phyloP scores from a whole-genome alignment of 768 basidiomycete species.

The Cystobasidiopsis lactophilus region DNA sequence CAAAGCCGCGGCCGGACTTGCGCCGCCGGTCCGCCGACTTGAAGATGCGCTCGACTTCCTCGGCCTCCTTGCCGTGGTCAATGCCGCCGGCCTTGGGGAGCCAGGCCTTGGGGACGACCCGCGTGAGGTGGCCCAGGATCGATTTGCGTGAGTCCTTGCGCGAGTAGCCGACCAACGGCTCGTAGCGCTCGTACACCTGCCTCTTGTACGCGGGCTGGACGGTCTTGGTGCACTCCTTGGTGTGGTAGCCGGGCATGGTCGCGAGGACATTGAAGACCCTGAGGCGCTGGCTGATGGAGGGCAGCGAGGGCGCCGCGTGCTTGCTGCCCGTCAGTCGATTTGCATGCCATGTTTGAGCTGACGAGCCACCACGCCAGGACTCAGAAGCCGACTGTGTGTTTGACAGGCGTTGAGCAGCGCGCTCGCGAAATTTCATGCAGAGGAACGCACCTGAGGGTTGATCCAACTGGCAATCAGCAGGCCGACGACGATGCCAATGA shows the following conservation, averaged over 20 bases:
- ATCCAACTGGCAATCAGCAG: constrained; percentile 34
- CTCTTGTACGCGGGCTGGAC: constrained; percentile 64
- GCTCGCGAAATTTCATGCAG: background rate
- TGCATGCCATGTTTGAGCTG: background rate
- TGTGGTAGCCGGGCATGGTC: constrained; percentile 73
- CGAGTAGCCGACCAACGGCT: constrained; percentile 56
- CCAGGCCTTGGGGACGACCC: constrained; percentile 6
- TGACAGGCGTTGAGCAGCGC: background rate
- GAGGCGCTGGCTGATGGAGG: constrained; percentile 59
- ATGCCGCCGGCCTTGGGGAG: background rate
- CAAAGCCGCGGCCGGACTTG: constrained; percentile 10
- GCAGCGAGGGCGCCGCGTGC: constrained; percentile 27
- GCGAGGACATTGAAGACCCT: constrained; percentile 71
- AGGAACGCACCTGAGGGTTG: constrained; percentile 1
- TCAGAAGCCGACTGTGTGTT: too few relatives aligned
- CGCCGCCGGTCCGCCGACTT: constrained; percentile 30
- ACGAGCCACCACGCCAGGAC: background rate
- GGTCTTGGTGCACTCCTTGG: constrained; percentile 62
- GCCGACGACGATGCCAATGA: constrained; percentile 42
- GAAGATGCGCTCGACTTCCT: constrained; percentile 17
- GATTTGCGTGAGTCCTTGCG: constrained; percentile 25
- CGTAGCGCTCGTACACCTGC: constrained; percentile 69
- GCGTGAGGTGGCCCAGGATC: constrained; percentile 17
- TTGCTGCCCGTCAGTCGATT: background rate
- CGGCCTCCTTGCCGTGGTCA: constrained; percentile 8